Evolutionary conservation across 257 asterid species (phyloP).

Genomic region (Paulownia fortunei): DNA sequence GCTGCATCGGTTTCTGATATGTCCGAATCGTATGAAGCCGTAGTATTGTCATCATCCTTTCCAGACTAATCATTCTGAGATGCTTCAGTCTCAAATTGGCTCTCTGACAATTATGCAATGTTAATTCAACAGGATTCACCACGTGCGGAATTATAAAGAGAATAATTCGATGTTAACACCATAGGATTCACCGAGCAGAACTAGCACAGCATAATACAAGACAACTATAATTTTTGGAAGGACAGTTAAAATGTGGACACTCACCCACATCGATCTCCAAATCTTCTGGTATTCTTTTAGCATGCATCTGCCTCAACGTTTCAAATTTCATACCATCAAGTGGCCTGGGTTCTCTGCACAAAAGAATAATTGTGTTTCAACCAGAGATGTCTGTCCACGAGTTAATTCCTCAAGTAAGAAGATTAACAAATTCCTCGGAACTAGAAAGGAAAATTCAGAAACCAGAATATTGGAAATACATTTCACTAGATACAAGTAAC

Average conservation of each 20-base stretch:
- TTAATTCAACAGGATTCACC: not conserved
- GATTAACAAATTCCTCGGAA: not conserved
- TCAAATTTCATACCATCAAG: constrained; percentile 91
- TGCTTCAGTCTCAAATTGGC: constrained; percentile 51
- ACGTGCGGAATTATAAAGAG: too few relatives aligned
- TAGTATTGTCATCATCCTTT: constrained; percentile 35
- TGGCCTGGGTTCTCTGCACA: constrained; percentile 83
- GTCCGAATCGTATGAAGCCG: constrained; percentile 41
- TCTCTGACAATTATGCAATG: constrained; percentile 47
- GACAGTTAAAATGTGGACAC: constrained; percentile 12
- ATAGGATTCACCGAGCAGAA: not conserved
- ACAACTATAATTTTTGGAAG: too few relatives aligned
- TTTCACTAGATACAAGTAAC: too few relatives aligned
- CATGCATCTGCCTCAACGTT: constrained; percentile 72
- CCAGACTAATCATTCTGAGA: constrained; percentile 37
- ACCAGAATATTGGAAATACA: too few relatives aligned
- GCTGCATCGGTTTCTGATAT: constrained; percentile 40
- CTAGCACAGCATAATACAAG: too few relatives aligned
- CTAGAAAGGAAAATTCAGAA: not conserved
- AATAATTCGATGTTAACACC: not conserved
- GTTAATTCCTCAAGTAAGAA: not conserved
- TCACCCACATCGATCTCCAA: constrained; percentile 68
- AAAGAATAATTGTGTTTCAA: not conserved
- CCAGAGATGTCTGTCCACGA: not conserved
- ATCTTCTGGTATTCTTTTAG: constrained; percentile 68